Evolutionary conservation across 176 grass and related monocot species (phyloP).

Genomic region (Hyparrhenia diplandra): DNA sequence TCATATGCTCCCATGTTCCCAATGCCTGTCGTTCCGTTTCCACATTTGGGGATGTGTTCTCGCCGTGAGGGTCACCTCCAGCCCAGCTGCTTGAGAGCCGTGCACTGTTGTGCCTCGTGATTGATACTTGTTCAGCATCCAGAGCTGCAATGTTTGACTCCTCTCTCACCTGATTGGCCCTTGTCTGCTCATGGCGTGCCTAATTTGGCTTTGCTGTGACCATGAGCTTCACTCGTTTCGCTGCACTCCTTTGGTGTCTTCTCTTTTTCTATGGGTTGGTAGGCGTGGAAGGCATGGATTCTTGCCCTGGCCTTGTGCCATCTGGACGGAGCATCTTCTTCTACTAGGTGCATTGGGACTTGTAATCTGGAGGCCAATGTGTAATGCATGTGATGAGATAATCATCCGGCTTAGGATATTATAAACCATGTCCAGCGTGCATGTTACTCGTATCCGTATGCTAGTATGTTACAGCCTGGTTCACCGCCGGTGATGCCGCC

Average conservation of each 20-base stretch:
- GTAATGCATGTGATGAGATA: conserved; percentile 46
- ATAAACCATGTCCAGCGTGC: conserved; percentile 5
- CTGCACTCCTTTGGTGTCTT: neutral
- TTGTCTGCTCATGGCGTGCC: conserved; percentile 36
- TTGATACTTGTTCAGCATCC: neutral
- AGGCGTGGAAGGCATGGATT: conserved; percentile 25
- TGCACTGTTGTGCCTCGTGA: conserved; percentile 41
- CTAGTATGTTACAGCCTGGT: neutral
- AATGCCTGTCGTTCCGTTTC: conserved; percentile 38
- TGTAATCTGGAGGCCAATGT: conserved; percentile 41
- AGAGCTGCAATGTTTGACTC: conserved; percentile 54
- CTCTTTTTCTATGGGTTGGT: conserved; percentile 48
- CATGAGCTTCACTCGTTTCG: neutral
- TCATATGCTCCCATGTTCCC: conserved; percentile 25
- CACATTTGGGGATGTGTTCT: conserved; percentile 41
- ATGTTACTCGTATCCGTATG: conserved; percentile 38
- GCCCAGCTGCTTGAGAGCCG: conserved; percentile 25
- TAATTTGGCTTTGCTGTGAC: conserved; percentile 28
- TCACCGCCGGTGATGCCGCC: conserved; percentile 1
- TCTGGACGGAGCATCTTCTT: conserved; percentile 37
- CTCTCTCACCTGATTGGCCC: conserved; percentile 8
- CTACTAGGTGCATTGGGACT: conserved; percentile 45
- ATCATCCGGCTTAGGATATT: conserved; percentile 27
- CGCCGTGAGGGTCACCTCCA: conserved; percentile 39
- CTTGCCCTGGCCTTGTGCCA: conserved; percentile 25